Evolutionary conservation across 2,329 filamentous ascomycete genomes (phyloP), one percentile per base, ranked within the genome.

Genomic region (Colletotrichum trifolii): DNA sequence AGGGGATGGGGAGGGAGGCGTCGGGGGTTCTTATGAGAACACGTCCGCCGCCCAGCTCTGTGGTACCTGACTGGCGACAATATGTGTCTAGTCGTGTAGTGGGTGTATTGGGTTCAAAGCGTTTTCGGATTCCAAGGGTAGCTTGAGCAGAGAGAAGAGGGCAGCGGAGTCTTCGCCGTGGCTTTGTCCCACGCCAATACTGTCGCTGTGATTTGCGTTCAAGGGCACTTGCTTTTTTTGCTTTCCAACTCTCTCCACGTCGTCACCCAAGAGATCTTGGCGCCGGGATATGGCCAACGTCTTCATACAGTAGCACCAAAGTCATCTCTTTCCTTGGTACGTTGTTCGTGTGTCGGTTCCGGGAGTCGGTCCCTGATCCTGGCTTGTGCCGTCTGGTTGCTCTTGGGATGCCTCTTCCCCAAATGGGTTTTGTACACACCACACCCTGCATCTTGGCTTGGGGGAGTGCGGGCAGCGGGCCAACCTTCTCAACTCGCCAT

Each of bases 1-100:
- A 33, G 11, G 17, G 4, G 11, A 39, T 4, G 2, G 46, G 49
- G 57, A 45, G 62, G 17, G 17, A 58, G 62, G 50, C 50, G 39
- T 61, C 17, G 45, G 48, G 57, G 62, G 57, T 65, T 61, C 57
- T 65, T 65, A 65, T 65, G 62, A 61, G 61, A 40, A 61, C 35
- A 34, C 36, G 38, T 49, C 33, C 34, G 55, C 13, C 17, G 43
- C 49, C 39, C 52, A 61, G 39, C 62, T 54, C 50, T 43, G 39
- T 61, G 57, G 39, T 48, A 56, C 38, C 17, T 45, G 40, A 33
- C 39, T 34, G 47, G 50, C 13, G 40, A 50, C 40, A 50, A 25
- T 25, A 25, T 25, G 25, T 4, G 25, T 25, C 25, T 25, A 25
- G 39, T 47, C 17, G 40, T 47, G 43, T 33, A 25, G 57, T 61